Evolutionary conservation across 352 stramenopile genomes (phyloP).

Genomic region (Phytophthora kernoviae): DNA sequence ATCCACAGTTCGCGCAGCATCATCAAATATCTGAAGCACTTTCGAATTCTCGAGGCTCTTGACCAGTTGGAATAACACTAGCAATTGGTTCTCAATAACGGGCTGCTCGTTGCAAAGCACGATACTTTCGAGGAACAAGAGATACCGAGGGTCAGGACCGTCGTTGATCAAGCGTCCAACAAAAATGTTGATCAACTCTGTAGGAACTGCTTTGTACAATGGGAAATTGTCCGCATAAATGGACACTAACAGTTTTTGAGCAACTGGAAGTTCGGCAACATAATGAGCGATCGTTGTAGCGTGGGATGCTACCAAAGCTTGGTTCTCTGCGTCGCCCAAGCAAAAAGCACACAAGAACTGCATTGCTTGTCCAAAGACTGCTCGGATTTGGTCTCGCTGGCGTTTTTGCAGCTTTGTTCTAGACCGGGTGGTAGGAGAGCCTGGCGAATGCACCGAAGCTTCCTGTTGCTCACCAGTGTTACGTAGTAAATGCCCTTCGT

Average conservation of each 20-base stretch:
- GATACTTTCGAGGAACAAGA: conserved; percentile 66
- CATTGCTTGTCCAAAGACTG: conserved; percentile 61
- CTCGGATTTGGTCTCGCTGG: conserved; percentile 57
- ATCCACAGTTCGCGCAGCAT: conserved; percentile 28
- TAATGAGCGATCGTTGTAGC: conserved; percentile 58
- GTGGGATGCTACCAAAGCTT: conserved; percentile 51
- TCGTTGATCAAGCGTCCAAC: conserved; percentile 47
- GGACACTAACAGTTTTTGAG: conserved; percentile 59
- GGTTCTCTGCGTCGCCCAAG: conserved; percentile 48
- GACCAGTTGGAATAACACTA: conserved; percentile 73
- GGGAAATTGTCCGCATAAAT: conserved; percentile 54
- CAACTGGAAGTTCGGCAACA: conserved; percentile 56
- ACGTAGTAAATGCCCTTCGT: conserved; percentile 48
- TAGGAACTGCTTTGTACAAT: conserved; percentile 62
- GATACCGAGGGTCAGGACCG: conserved; percentile 50
- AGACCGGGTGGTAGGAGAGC: conserved; percentile 30
- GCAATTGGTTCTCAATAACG: conserved; percentile 64
- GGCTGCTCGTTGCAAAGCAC: conserved; percentile 65
- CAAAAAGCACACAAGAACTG: conserved; percentile 67
- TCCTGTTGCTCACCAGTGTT: conserved; percentile 18
- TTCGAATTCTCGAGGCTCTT: conserved; percentile 58
- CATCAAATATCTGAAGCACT: conserved; percentile 64
- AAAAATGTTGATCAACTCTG: conserved; percentile 62
- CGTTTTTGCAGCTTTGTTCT: conserved; percentile 45
- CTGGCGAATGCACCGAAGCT: conserved; percentile 13